These are phyloP conservation scores for Cylindrotheca fusiformis DNA, from an alignment of 108 stramenopile genomes.

Conservation along the genomic window DNA sequence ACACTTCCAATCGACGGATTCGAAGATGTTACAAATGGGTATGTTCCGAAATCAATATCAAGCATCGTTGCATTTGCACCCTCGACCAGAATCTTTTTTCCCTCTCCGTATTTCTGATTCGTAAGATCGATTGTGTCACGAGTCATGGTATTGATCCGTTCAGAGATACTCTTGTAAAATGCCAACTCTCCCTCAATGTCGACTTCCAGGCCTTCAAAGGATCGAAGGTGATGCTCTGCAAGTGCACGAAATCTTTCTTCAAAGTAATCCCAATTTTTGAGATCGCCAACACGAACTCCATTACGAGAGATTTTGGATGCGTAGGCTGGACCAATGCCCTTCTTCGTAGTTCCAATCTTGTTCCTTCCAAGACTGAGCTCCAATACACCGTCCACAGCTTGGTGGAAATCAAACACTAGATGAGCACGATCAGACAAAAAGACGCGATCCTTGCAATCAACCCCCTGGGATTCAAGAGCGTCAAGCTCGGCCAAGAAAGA, in stretches of 20 bases:
- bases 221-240: constrained; percentile 66
- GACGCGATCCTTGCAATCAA: constrained; percentile 83
- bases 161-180: constrained; percentile 80
- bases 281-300: constrained; percentile 96
- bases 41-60: constrained; percentile 99
- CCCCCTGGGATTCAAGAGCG: constrained; percentile 66
- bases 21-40: constrained; percentile 97
- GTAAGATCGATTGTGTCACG: constrained; percentile 91
- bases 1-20: constrained; percentile 94
- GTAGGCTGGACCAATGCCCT: constrained; percentile 99
- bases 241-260: constrained; percentile 86
- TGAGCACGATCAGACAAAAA: constrained; percentile 96
- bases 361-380: constrained; percentile 83
- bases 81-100: constrained; percentile 95
- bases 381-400: constrained; percentile 86
- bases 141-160: constrained; percentile 72
- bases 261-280: constrained; percentile 81
- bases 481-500: constrained; percentile 93
- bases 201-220: constrained; percentile 82
- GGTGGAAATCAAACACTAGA: constrained; percentile 98
- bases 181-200: constrained; percentile 89
- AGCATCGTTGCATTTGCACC: constrained; percentile 99
- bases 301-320: constrained; percentile 95
- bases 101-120: constrained; percentile 77
- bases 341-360: constrained; percentile 96